A percentile compares a stretch with the other conserved stretches of the same genome.
Conservation (phyloP, 1,139 yeast genomes). For the Nematodospora anomalae region DNA sequence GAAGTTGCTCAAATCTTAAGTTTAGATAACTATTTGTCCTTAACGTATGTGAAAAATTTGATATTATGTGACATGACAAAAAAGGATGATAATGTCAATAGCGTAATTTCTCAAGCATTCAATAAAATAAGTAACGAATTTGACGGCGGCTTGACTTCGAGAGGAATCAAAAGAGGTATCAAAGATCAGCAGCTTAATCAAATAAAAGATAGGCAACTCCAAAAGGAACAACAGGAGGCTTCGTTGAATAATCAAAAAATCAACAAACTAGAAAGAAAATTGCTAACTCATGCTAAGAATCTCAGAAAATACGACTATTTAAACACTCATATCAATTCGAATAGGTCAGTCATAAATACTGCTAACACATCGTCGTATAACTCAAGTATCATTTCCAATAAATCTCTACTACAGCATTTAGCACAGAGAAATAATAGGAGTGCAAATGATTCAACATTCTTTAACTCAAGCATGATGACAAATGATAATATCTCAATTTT, state of each 20-base stretch:
- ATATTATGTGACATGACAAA: slow-evolving; percentile 40
- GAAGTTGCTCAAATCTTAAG: slow-evolving; percentile 22
- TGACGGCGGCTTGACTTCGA: slow-evolving; percentile 30
- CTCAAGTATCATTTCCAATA: slow-evolving; percentile 11
- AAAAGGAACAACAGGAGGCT: background rate
- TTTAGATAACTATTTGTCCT: slow-evolving; percentile 14
- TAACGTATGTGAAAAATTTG: slow-evolving; percentile 21
- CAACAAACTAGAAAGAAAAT: slow-evolving; percentile 22
- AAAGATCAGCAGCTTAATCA: slow-evolving; percentile 9
- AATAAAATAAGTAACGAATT: slow-evolving; percentile 24
- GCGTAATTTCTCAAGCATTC: slow-evolving; percentile 27
- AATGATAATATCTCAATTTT: slow-evolving; percentile 27
- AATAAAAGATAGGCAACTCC: background rate
- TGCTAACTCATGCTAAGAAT: slow-evolving; percentile 32
- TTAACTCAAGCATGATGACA: slow-evolving; percentile 22
- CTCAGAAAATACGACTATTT: slow-evolving; percentile 36
- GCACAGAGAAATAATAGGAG: slow-evolving; percentile 8
- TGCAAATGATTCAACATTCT: slow-evolving; percentile 18
- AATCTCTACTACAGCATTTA: slow-evolving; percentile 11
- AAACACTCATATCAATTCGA: slow-evolving; percentile 27
- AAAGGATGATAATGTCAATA: slow-evolving; percentile 28
- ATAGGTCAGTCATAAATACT: slow-evolving; percentile 1
- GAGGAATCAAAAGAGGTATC: slow-evolving; percentile 29
- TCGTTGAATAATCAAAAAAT: slow-evolving; percentile 10
- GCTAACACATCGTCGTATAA: slow-evolving; percentile 14